Evolutionary conservation across 2,329 filamentous ascomycete genomes (phyloP).

Genomic region (Sporothrix dimorphospora): DNA sequence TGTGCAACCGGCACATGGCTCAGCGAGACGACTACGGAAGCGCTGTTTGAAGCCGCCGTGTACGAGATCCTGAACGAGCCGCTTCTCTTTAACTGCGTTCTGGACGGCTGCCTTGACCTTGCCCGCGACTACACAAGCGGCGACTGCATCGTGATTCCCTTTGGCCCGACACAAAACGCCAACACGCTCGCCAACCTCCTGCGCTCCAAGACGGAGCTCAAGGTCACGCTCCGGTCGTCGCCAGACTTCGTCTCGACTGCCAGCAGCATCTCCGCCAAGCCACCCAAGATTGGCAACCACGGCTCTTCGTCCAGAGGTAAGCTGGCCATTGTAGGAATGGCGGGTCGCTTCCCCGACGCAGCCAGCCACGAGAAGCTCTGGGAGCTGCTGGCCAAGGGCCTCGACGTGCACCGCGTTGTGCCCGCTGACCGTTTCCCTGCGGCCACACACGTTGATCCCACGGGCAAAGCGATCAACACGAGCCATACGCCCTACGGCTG

Average conservation of each 20-base stretch:
- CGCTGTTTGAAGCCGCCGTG: constrained; percentile 49
- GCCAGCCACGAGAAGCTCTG: constrained; percentile 72
- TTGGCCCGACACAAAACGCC: constrained; percentile 55
- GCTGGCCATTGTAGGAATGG: constrained; percentile 83
- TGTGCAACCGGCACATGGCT: constrained; percentile 52
- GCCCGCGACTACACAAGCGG: constrained; percentile 47
- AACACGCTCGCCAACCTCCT: constrained; percentile 51
- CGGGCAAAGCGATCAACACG: constrained; percentile 74
- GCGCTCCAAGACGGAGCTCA: constrained; percentile 47
- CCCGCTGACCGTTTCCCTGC: constrained; percentile 75
- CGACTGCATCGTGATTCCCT: constrained; percentile 52
- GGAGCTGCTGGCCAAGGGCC: constrained; percentile 73
- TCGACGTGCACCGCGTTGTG: constrained; percentile 71
- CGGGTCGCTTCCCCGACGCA: constrained; percentile 75
- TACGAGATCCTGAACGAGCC: constrained; percentile 56
- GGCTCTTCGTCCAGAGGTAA: constrained; percentile 60
- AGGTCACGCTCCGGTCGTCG: constrained; percentile 47
- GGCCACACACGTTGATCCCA: constrained; percentile 70
- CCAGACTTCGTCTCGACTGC: constrained; percentile 42
- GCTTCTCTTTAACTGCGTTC: constrained; percentile 52
- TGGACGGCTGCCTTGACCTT: constrained; percentile 51
- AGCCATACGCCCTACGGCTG: constrained; percentile 76
- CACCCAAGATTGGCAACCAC: constrained; percentile 50
- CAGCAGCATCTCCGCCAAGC: constrained; percentile 35
- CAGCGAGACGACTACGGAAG: constrained; percentile 45